phyloP scores from a whole-genome alignment of 495 filamentous ascomycete species.

The Penicillium daleae region DNA sequence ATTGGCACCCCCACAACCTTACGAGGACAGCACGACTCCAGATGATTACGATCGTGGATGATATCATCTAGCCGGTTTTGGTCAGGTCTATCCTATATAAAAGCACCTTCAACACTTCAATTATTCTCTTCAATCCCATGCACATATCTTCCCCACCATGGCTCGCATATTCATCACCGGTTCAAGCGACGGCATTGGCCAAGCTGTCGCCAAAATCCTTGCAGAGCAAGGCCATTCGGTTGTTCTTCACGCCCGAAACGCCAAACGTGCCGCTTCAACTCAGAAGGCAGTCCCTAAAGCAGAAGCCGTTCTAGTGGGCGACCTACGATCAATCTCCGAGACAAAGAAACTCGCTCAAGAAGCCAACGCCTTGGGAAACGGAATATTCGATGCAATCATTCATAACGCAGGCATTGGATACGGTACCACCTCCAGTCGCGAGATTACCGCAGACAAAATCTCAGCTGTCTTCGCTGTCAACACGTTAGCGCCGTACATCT shows the following conservation, averaged over 20 bases:
- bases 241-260: constrained; percentile 59
- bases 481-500: constrained; percentile 59
- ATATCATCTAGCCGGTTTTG: not conserved
- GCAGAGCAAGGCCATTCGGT: constrained; percentile 56
- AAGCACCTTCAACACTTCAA: not conserved
- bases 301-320: constrained; percentile 52
- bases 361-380: constrained; percentile 44
- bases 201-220: constrained; percentile 53
- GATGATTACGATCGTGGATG: not conserved
- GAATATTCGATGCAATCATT: constrained; percentile 58
- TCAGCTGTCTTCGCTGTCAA: constrained; percentile 60
- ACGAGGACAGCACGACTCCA: not conserved
- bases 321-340: constrained; percentile 55
- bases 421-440: constrained; percentile 34
- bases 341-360: constrained; percentile 56
- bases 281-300: constrained; percentile 51
- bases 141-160: constrained; percentile 40
- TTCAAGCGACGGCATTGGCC: constrained; percentile 52
- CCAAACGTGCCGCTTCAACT: constrained; percentile 49
- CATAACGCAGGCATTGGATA: constrained; percentile 61
- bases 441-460: constrained; percentile 49
- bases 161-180: constrained; percentile 63
- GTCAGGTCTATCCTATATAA: not conserved
- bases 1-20: not conserved
- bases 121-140: no score